Percentiles rank a stretch among this genome's conserved stretches.
Conservation (phyloP, 2,329 filamentous ascomycete species). For the Aspergillus uvarum region DNA sequence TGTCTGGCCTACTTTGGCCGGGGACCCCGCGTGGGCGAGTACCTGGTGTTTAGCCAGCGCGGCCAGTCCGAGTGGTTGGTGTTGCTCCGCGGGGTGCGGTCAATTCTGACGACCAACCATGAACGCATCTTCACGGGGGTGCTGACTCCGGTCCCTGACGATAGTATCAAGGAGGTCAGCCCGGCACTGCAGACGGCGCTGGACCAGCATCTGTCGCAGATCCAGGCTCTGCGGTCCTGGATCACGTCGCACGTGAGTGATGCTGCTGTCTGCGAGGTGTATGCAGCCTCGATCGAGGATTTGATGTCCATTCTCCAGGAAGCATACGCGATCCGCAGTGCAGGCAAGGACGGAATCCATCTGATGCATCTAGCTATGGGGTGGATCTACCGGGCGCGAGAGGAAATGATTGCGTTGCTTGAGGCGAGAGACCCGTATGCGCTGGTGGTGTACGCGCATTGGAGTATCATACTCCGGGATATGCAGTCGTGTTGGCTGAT, state of each 20-base stretch:
- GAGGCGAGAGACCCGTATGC: constrained; percentile 29
- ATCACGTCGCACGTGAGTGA: constrained; percentile 11
- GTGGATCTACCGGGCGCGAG: constrained; percentile 32
- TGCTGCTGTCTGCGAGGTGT: constrained; percentile 1
- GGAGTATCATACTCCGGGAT: constrained; percentile 32
- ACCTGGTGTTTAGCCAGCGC: constrained; percentile 32
- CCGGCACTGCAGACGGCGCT: constrained; percentile 19
- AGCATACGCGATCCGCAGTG: constrained; percentile 17
- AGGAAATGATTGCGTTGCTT: constrained; percentile 22
- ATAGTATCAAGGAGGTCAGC: constrained; percentile 3
- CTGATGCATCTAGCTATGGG: constrained; percentile 31
- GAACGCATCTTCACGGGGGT: constrained; percentile 29
- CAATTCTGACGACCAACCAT: constrained; percentile 22
- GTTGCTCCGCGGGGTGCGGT: constrained; percentile 32
- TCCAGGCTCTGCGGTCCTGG: constrained; percentile 15
- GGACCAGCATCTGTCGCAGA: constrained; percentile 14
- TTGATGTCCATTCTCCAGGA: constrained; percentile 19
- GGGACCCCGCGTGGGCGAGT: constrained; percentile 31
- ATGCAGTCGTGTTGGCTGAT: constrained; percentile 37
- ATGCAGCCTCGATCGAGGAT: constrained; percentile 12
- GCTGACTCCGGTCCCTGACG: constrained; percentile 13
- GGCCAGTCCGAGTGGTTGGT: constrained; percentile 34
- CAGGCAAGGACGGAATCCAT: constrained; percentile 9
- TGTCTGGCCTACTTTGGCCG: constrained; percentile 37
- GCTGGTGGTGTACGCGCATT: constrained; percentile 31